Evolutionary conservation across 2,329 filamentous ascomycete species (phyloP), one percentile per base, ranked within the genome.

Genomic region (Claviceps purpurea): DNA sequence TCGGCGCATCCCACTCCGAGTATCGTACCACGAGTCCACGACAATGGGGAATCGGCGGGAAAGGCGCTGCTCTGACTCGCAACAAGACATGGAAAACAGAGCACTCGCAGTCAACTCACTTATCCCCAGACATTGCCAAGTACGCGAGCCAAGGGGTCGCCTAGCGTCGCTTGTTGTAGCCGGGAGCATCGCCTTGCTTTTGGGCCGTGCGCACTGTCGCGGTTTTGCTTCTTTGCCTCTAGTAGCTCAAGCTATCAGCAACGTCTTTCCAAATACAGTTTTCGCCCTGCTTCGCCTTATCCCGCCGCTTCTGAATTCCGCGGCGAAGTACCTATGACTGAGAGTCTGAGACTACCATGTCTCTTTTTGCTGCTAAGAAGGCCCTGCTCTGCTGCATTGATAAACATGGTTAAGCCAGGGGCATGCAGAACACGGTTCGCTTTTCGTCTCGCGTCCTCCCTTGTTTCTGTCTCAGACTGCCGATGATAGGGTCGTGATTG

Each of bases 161-260:
- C 41, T 50, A 43, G 38, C 48, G 52, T 26, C 38, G 38, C 48
- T 38, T 45, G 30, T 41, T 44, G 38, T 52, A 47, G 44, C 37
- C 16, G n/a, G 34, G 20, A 46, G 44, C 47, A 46, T 38, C 39
- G 48, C 41, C 51, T 55, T 55, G 46, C 54, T 55, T 55, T 55
- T 51, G 49, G 22, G 26, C 6, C 39, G 50, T 18, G 47, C 47
- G 50, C 50, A 52, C 34, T 48, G 44, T 51, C 47, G 49, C 26
- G 42, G 44, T 50, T 53, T 52, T 53, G 44, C 51, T 51, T 53
- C 18, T 55, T 55, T 24, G 24, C 14, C 38, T n/a, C 24, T 50
- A 30, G 41, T 44, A 48, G 47, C 44, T 38, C 38, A 39, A 51
- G 52, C 43, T 44, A 51, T 39, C 41, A 40, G 22, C 48, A 47